Evolutionary conservation across 2,329 filamentous ascomycete genomes (phyloP).

Genomic region (Cadophora malorum): DNA sequence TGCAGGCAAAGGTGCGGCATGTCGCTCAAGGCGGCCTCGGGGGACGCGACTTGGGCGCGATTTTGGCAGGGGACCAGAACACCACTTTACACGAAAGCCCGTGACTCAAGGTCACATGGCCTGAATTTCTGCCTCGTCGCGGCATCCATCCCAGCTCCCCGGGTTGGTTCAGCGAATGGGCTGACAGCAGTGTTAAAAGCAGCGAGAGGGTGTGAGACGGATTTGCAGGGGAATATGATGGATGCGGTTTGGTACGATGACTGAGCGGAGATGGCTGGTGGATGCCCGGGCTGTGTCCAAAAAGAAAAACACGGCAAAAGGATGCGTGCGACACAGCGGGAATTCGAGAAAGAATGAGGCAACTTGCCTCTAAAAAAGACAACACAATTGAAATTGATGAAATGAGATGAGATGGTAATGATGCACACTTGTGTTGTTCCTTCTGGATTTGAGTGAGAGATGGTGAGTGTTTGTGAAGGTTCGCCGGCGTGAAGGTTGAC

Average conservation of each 20-base stretch:
- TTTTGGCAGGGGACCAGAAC: not conserved
- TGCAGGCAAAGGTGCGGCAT: conserved; percentile 29
- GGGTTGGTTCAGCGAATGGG: conserved; percentile 18
- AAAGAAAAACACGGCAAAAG: conserved; percentile 23
- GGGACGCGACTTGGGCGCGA: conserved; percentile 32
- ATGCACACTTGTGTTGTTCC: conserved; percentile 8
- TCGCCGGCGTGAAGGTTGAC: conserved; percentile 7
- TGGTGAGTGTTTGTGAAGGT: conserved; percentile 12
- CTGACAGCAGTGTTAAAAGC: not conserved
- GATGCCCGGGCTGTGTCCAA: conserved; percentile 14
- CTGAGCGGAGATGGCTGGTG: conserved; percentile 8
- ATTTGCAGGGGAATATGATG: conserved; percentile 17
- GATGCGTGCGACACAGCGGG: not conserved
- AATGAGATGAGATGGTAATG: not conserved
- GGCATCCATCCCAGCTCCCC: conserved; percentile 24
- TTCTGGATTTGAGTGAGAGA: not conserved
- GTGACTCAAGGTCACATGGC: conserved; percentile 34
- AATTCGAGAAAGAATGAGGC: not conserved
- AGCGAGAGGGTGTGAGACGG: conserved; percentile 21
- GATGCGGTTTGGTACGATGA: conserved; percentile 13
- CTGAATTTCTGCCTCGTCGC: conserved; percentile 21
- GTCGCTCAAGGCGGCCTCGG: conserved; percentile 20
- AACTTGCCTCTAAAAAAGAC: not conserved
- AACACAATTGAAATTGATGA: conserved; percentile 1
- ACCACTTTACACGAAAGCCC: conserved; percentile 15